Evolutionary conservation across 148 eudicot genomes (phyloP).

Genomic region (Fagopyrum esculentum): DNA sequence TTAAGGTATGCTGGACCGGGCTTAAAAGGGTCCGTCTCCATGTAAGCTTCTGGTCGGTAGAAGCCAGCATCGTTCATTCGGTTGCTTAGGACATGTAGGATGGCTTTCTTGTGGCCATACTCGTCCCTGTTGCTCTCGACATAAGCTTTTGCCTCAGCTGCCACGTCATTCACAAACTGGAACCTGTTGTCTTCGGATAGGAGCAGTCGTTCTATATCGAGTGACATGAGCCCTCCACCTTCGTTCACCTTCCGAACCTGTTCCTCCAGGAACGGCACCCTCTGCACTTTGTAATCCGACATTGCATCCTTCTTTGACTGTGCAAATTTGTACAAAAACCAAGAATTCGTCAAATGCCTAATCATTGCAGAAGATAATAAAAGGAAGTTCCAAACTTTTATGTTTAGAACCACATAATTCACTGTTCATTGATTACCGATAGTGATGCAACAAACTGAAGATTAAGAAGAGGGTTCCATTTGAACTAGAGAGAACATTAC

Average conservation of each 20-base stretch:
- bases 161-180: constrained; percentile 77
- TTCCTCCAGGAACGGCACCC: constrained; percentile 77
- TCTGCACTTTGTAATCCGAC: constrained; percentile 33
- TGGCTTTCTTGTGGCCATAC: constrained; percentile 81
- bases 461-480: background rate
- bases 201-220: constrained; percentile 62
- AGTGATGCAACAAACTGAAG: background rate
- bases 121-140: constrained; percentile 84
- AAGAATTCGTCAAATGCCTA: background rate
- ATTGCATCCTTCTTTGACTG: constrained; percentile 45
- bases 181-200: constrained; percentile 76
- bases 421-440: background rate
- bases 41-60: constrained; percentile 71
- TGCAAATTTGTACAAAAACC: background rate
- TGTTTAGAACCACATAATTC: background rate
- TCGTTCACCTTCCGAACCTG: constrained; percentile 68
- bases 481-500: background rate
- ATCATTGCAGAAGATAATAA: background rate
- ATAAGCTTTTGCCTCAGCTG: constrained; percentile 73
- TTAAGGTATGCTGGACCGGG: constrained; percentile 64
- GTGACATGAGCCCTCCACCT: constrained; percentile 53
- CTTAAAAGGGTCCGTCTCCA: constrained; percentile 55
- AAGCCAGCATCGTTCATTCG: constrained; percentile 85
- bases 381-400: background rate
- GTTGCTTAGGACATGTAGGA: constrained; percentile 82